A percentile compares a stretch with the other conserved stretches of the same genome.
phyloP scores from a whole-genome alignment of 331 rosid species.

The Rosa hybrid region DNA sequence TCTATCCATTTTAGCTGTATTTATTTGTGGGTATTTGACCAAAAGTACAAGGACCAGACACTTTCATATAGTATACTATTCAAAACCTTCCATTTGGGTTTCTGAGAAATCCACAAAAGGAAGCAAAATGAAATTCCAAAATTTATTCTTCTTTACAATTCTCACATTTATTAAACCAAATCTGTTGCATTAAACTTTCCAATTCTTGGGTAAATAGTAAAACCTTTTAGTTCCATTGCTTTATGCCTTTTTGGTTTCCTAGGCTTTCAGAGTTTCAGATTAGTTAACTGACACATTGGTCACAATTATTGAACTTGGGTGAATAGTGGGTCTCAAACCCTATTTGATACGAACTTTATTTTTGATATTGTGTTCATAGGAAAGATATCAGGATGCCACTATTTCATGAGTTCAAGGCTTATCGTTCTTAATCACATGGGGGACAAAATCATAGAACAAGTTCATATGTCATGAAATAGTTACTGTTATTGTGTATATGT shows the following conservation, averaged over 20 bases:
- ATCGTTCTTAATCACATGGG: neutral
- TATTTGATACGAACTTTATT: neutral
- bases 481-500: neutral
- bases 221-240: conserved; percentile 7
- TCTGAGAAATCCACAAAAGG: too few species aligned
- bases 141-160: too few species aligned
- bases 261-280: conserved; percentile 2
- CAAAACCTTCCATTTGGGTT: too few species aligned
- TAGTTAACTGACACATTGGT: conserved; percentile 9
- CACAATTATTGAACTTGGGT: neutral
- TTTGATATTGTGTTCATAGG: conserved; percentile 13
- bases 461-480: neutral
- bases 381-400: neutral
- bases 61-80: too few species aligned
- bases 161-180: too few species aligned
- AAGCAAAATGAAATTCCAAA: too few species aligned
- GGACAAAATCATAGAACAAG: neutral
- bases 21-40: neutral
- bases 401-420: neutral
- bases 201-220: neutral
- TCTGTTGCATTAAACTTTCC: conserved; percentile 27
- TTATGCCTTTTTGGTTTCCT: conserved; percentile 4
- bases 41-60: neutral
- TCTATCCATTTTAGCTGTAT: neutral
- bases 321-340: neutral